Evolutionary conservation across 257 asterid species (phyloP).

Genomic region (Rehmannia glutinosa): DNA sequence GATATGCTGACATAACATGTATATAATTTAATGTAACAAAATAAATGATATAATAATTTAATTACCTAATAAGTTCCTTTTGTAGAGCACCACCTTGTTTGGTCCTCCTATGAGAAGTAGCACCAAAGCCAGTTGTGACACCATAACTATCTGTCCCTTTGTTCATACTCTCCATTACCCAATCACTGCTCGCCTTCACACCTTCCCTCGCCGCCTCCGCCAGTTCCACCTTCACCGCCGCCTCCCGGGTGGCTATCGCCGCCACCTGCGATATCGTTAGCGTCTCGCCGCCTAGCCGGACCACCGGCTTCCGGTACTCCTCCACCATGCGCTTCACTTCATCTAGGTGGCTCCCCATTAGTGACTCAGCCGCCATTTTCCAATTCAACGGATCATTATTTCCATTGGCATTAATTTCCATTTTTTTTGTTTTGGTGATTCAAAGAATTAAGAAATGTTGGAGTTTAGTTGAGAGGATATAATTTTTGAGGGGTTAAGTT

Average conservation of each 20-base stretch:
- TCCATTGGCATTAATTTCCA: slow-evolving; percentile 10
- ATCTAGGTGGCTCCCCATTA: slow-evolving; percentile 32
- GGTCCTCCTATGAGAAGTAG: slow-evolving; percentile 34
- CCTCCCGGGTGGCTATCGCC: slow-evolving; percentile 15
- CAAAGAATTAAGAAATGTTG: too few relatives aligned
- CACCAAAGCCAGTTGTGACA: slow-evolving; percentile 33
- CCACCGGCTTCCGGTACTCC: slow-evolving; percentile 30
- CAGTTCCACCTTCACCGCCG: slow-evolving; percentile 35
- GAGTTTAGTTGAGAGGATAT: too few relatives aligned
- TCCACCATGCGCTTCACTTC: slow-evolving; percentile 40
- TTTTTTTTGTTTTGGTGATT: neutral
- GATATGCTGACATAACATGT: too few relatives aligned
- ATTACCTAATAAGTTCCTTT: slow-evolving; percentile 34
- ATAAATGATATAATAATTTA: neutral
- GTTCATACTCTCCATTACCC: slow-evolving; percentile 36
- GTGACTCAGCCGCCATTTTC: slow-evolving; percentile 27
- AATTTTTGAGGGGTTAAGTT: too few relatives aligned
- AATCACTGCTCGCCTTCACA: slow-evolving; percentile 32
- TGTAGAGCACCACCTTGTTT: slow-evolving; percentile 35
- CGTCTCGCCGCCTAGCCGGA: slow-evolving; percentile 31
- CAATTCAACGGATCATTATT: slow-evolving; percentile 28
- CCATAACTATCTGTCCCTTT: slow-evolving; percentile 35
- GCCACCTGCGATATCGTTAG: slow-evolving; percentile 34
- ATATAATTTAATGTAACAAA: neutral
- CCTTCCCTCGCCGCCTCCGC: slow-evolving; percentile 27